Percentiles rank a stretch among this genome's conserved stretches.
phyloP scores from a whole-genome alignment of 139 green algal genomes.

The Chlamydomonas applanata region DNA sequence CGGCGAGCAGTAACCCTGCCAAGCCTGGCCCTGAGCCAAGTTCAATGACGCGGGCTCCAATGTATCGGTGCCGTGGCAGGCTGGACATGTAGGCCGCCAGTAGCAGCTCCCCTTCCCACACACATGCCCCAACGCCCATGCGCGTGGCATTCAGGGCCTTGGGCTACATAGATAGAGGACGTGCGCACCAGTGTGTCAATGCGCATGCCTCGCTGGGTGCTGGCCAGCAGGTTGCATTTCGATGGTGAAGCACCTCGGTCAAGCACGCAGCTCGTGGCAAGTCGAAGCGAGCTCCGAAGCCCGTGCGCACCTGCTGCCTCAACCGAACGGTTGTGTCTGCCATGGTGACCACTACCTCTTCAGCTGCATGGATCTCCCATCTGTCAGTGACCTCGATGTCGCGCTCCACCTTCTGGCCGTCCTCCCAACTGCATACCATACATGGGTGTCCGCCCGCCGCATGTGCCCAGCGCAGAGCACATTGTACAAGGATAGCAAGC shows the following conservation, averaged over 20 bases:
- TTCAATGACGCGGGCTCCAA: conserved; percentile 45
- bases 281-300: too few relatives aligned
- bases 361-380: conserved; percentile 28
- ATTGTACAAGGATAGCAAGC: too few relatives aligned
- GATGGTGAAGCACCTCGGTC: too few relatives aligned
- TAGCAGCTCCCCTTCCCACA: conserved; percentile 61
- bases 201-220: too few relatives aligned
- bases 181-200: too few relatives aligned
- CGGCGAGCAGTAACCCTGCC: conserved; percentile 47
- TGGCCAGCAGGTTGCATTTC: too few relatives aligned
- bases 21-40: conserved; percentile 51
- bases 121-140: conserved; percentile 54
- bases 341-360: conserved; percentile 16
- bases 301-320: conserved; percentile 6
- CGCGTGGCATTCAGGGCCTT: conserved; percentile 47
- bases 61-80: conserved; percentile 42
- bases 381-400: conserved; percentile 30
- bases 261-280: too few relatives aligned
- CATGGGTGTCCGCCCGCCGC: too few relatives aligned
- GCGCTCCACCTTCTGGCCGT: conserved; percentile 16
- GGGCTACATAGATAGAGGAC: conserved; percentile 34
- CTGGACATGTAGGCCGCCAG: conserved; percentile 51
- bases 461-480: too few relatives aligned
- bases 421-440: conserved; percentile 15
- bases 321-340: neutral